phyloP scores from a whole-genome alignment of 768 basidiomycete species.

The Kwoniella dendrophila region DNA sequence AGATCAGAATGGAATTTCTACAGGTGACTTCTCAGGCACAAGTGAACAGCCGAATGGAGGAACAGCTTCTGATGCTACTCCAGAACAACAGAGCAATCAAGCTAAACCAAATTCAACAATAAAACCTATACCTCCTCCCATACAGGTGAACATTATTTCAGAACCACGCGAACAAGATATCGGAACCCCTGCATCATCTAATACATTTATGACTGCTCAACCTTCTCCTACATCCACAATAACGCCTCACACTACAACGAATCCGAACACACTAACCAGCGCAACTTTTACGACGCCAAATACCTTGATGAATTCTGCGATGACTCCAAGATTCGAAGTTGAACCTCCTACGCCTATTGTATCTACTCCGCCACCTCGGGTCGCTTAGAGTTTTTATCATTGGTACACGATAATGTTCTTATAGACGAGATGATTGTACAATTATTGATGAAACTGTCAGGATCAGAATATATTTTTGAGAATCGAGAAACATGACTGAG shows the following conservation, averaged over 20 bases:
- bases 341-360: conserved; percentile 20
- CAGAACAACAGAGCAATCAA: not conserved
- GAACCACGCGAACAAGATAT: not conserved
- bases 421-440: not conserved
- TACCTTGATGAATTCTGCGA: not conserved
- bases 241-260: not conserved
- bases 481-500: too few relatives aligned
- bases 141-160: not conserved
- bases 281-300: not conserved
- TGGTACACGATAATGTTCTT: not conserved
- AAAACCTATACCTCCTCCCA: not conserved
- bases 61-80: not conserved
- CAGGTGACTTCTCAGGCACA: too few relatives aligned
- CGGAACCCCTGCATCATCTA: not conserved
- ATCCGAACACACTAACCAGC: not conserved
- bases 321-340: conserved; percentile 10
- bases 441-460: too few relatives aligned
- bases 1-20: not conserved
- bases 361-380: conserved; percentile 6
- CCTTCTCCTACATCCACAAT: not conserved
- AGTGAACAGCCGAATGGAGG: too few relatives aligned
- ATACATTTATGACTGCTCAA: conserved; percentile 2
- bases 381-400: not conserved
- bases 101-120: too few relatives aligned
- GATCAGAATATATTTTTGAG: too few relatives aligned